Percentiles rank a stretch among this genome's conserved stretches.
These are phyloP conservation scores for Sungouiella blattae DNA, from an alignment of 805 yeast species.

Conservation along the genomic window DNA sequence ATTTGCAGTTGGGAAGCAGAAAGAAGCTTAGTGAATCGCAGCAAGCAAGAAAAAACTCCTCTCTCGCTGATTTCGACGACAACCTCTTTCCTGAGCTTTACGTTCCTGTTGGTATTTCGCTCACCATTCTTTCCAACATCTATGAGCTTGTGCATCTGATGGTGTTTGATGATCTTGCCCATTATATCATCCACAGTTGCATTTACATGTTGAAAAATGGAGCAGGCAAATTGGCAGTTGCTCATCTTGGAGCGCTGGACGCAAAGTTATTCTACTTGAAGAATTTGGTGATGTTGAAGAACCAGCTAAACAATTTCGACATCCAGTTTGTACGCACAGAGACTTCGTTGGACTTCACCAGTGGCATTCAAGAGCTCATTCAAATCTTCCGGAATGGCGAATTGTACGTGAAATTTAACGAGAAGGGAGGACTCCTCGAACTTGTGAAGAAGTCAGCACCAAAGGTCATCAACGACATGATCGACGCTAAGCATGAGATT, in stretches of 20 bases:
- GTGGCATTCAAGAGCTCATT: conserved; percentile 56
- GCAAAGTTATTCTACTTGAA: conserved; percentile 65
- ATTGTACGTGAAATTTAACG: conserved; percentile 38
- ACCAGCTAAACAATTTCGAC: conserved; percentile 71
- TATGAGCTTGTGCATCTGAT: conserved; percentile 74
- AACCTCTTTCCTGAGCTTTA: conserved; percentile 49
- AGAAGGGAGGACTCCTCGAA: conserved; percentile 38
- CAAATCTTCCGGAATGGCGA: conserved; percentile 36
- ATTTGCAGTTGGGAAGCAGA: conserved; percentile 55
- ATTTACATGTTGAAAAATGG: conserved; percentile 58
- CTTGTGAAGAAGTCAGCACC: conserved; percentile 71
- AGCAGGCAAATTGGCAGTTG: conserved; percentile 39
- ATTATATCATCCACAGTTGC: conserved; percentile 77
- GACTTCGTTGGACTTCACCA: conserved; percentile 70
- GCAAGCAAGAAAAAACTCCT: conserved; percentile 7
- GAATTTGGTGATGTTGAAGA: conserved; percentile 66
- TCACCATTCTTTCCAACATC: conserved; percentile 68
- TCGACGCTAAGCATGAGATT: conserved; percentile 71
- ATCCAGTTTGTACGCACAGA: conserved; percentile 73
- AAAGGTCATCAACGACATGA: conserved; percentile 73
- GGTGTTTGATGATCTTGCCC: conserved; percentile 87
- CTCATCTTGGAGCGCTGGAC: conserved; percentile 50
- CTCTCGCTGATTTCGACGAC: conserved; percentile 30
- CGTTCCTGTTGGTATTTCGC: conserved; percentile 67
- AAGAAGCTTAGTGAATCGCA: conserved; percentile 9